Evolutionary conservation across 306 rosid species (phyloP).

Genomic region (Senna tora): DNA sequence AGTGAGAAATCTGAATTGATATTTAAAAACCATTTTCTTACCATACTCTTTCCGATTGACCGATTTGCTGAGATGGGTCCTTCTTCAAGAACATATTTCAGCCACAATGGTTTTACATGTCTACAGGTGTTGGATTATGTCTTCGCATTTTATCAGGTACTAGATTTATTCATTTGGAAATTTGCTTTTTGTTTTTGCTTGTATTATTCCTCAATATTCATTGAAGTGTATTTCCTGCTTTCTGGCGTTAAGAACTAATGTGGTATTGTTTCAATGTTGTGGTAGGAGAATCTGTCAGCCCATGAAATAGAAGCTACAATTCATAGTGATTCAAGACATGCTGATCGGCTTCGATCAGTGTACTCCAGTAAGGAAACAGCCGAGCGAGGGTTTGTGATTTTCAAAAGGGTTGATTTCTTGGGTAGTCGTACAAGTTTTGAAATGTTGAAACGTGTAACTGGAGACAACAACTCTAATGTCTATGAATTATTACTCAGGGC

Average conservation of each 20-base stretch:
- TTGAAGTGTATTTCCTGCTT: not conserved
- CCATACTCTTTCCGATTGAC: constrained; percentile 83
- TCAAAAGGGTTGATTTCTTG: constrained; percentile 77
- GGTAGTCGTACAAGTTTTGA: constrained; percentile 91
- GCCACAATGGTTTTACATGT: constrained; percentile 75
- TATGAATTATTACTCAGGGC: constrained; percentile 89
- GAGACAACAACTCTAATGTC: constrained; percentile 89
- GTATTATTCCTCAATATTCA: not conserved
- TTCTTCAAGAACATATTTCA: constrained; percentile 77
- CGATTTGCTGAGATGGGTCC: constrained; percentile 98
- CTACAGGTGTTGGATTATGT: constrained; percentile 82
- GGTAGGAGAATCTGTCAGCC: constrained; percentile 81
- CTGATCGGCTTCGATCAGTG: constrained; percentile 79
- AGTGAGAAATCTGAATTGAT: constrained; percentile 89
- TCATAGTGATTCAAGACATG: constrained; percentile 92
- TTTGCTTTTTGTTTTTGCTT: constrained; percentile 1
- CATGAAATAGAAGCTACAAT: constrained; percentile 85
- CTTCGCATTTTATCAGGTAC: constrained; percentile 89
- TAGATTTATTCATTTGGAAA: not conserved
- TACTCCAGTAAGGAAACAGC: constrained; percentile 70
- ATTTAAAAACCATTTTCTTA: constrained; percentile 74
- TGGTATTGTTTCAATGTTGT: not conserved
- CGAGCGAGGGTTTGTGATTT: constrained; percentile 54
- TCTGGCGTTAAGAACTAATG: not conserved
- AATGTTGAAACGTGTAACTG: constrained; percentile 84